These are phyloP conservation scores for Dovyalis caffra DNA, from an alignment of 345 rosid species.

Conservation along the genomic window DNA sequence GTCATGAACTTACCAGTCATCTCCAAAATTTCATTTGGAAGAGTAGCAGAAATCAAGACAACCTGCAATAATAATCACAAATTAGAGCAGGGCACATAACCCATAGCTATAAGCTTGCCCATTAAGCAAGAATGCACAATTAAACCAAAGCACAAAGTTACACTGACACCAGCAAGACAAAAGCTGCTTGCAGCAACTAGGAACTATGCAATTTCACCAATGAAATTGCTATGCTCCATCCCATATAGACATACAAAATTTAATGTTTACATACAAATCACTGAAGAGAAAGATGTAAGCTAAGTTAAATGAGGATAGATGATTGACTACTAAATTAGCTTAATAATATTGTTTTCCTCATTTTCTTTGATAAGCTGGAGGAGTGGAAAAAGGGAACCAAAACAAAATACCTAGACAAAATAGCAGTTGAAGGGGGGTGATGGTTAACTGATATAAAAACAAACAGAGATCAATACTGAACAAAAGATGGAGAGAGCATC, in stretches of 20 bases:
- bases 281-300: neutral
- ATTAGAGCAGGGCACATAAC: neutral
- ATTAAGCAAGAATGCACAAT: neutral
- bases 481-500: constrained; percentile 14
- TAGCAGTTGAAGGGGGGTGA: neutral
- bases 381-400: neutral
- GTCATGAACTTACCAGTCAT: constrained; percentile 93
- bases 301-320: neutral
- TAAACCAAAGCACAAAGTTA: neutral
- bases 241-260: neutral
- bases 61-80: constrained; percentile 43
- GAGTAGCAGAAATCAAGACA: constrained; percentile 91
- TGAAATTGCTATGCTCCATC: neutral
- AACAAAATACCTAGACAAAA: neutral
- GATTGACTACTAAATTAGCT: neutral
- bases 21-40: constrained; percentile 96
- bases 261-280: neutral
- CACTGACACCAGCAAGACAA: constrained; percentile 3
- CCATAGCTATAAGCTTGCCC: neutral
- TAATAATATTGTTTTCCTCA: neutral
- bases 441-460: neutral
- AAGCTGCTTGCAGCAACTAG: neutral
- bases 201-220: neutral
- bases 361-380: neutral
- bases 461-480: neutral